Base-by-base conservation (phyloP, 2,329 filamentous ascomycete genomes). In the Acrodontium crateriforme region DNA sequence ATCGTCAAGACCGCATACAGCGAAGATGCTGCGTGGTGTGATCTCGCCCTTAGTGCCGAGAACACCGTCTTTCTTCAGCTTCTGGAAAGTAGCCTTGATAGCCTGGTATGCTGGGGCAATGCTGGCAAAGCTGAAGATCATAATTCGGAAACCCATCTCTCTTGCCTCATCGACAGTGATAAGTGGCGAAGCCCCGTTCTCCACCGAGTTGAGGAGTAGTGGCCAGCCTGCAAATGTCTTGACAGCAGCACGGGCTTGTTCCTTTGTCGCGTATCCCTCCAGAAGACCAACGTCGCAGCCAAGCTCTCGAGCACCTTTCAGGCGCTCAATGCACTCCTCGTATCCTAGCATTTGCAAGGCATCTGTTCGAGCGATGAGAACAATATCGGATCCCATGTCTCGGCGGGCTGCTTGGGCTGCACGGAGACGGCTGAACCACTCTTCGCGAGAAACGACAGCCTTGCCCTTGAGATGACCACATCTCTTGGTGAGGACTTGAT, bases 381-480 rank as follows among this genome's bases (percentile, higher is more conserved):
- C 61, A 19, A 78, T 71, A 36, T 76, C 71, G 10, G 59, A 59
- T 8, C 56, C 55, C 16, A 64, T 45, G 11, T 56, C 52, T 13
- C 59, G 49, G 3, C 70, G 55, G 1, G 69, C 65, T 6, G 58
- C 52, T 9, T 52, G 55, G 0, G 70, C 70, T 0, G 72, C 71
- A 1, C 63, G 55, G 41, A 78, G 69, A 0, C 73, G 59, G n/a
- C 57, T 49, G n/a, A 60, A 45, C 38, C 62, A 76, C 12, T 62
- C 60, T 1, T 64, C 59, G 0, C 46, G 35, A 2, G 53, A 44
- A 6, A 78, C 73, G 9, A 78, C 53, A 31, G 68, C 58, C 49
- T 79, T 78, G 29, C 70, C 69, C 1, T 52, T 49, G 1, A 78
- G 56, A 44, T 78, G 74, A 1, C 74, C 74, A 46, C 73, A 78